phyloP scores from a whole-genome alignment of 352 stramenopile species.

The Bremia lactucae region DNA sequence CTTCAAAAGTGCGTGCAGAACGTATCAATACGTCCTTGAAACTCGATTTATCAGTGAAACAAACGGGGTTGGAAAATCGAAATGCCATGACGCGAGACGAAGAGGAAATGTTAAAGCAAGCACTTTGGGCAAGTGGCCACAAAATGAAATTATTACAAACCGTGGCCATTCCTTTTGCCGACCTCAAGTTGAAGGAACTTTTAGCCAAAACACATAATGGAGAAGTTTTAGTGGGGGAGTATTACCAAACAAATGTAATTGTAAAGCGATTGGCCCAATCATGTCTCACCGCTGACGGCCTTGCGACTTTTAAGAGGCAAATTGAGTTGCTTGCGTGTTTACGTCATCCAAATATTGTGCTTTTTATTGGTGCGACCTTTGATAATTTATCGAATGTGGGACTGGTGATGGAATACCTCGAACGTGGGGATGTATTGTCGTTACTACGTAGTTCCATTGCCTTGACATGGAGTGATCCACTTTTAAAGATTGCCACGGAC shows the following conservation, averaged over 20 bases:
- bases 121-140: slow-evolving; percentile 31
- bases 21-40: slow-evolving; percentile 78
- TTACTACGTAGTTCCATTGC: slow-evolving; percentile 49
- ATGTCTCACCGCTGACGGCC: slow-evolving; percentile 40
- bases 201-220: slow-evolving; percentile 50
- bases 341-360: slow-evolving; percentile 77
- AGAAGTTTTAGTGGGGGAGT: slow-evolving; percentile 61
- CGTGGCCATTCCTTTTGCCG: slow-evolving; percentile 66
- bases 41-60: slow-evolving; percentile 63
- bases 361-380: slow-evolving; percentile 80
- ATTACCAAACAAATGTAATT: slow-evolving; percentile 63
- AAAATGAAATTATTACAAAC: slow-evolving; percentile 52
- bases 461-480: slow-evolving; percentile 66
- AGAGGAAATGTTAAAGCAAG: slow-evolving; percentile 44
- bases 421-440: slow-evolving; percentile 54
- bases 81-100: slow-evolving; percentile 44
- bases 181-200: slow-evolving; percentile 67
- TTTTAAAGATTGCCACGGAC: slow-evolving; percentile 75
- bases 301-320: slow-evolving; percentile 64
- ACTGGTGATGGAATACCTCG: slow-evolving; percentile 70
- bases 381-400: slow-evolving; percentile 72
- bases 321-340: slow-evolving; percentile 73
- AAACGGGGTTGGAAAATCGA: slow-evolving; percentile 52
- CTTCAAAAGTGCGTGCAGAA: slow-evolving; percentile 60
- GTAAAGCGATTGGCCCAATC: slow-evolving; percentile 65